A percentile compares a stretch with the other conserved stretches of the same genome.
These are phyloP conservation scores for Oidiodendron maius DNA, from an alignment of 495 filamentous ascomycete species.

Conservation along the genomic window DNA sequence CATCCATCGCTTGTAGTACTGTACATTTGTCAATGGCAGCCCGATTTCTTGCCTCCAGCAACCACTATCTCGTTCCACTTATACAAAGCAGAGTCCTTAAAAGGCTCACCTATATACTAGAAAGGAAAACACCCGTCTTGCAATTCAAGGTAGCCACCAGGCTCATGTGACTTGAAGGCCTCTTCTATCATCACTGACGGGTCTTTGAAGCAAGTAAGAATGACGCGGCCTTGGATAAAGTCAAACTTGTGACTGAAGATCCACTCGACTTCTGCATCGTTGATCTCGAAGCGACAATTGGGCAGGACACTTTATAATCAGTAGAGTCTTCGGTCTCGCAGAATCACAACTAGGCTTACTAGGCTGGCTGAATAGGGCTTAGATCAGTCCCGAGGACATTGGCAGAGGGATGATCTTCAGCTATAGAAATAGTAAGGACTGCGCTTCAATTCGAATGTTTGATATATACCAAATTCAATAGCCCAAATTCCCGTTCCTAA, in stretches of 20 bases:
- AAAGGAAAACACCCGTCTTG: slow-evolving; percentile 29
- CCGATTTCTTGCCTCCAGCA: slow-evolving; percentile 17
- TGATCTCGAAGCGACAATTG: slow-evolving; percentile 42
- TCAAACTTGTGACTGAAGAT: slow-evolving; percentile 36
- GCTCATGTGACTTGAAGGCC: slow-evolving; percentile 29
- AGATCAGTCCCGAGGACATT: slow-evolving; percentile 30
- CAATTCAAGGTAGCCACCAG: slow-evolving; percentile 43
- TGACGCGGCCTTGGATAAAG: slow-evolving; percentile 38
- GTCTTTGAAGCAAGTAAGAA: slow-evolving; percentile 31
- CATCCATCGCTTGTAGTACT: slow-evolving; percentile 30
- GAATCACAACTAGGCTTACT: slow-evolving; percentile 19
- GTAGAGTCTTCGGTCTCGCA: neutral
- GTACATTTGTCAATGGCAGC: neutral
- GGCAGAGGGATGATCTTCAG: neutral
- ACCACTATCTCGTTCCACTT: slow-evolving; percentile 28
- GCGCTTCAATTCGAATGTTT: neutral
- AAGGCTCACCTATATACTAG: slow-evolving; percentile 30
- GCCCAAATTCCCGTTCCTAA: slow-evolving; percentile 25
- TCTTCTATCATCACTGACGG: neutral
- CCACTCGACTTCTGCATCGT: slow-evolving; percentile 47
- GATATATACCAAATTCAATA: slow-evolving; percentile 23
- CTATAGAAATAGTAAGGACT: slow-evolving; percentile 1
- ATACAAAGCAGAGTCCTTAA: slow-evolving; percentile 8
- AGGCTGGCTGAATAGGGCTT: slow-evolving; percentile 23
- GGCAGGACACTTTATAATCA: slow-evolving; percentile 30